A percentile compares a stretch with the other conserved stretches of the same genome.
Conservation (phyloP, 768 basidiomycete genomes). For the Tylopilus plumbeoviolaceoides region DNA sequence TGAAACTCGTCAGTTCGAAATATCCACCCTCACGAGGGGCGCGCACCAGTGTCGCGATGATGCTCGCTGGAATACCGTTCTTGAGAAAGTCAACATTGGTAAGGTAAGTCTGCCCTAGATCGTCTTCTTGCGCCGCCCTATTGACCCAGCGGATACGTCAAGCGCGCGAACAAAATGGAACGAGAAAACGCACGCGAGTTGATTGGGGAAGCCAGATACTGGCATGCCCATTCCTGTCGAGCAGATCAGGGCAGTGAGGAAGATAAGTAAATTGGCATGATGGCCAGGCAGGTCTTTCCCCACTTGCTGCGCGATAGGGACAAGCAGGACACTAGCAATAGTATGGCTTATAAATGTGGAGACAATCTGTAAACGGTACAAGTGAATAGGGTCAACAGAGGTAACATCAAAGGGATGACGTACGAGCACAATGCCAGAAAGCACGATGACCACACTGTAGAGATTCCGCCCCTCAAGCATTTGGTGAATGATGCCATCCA, state of each 20-base stretch:
- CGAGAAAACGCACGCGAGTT: conserved; percentile 70
- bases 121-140: conserved; percentile 91
- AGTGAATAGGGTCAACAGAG: neutral
- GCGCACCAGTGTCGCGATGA: conserved; percentile 75
- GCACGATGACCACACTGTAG: conserved; percentile 67
- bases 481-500: conserved; percentile 59
- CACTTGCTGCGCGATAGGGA: conserved; percentile 91
- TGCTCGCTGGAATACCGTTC: conserved; percentile 91
- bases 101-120: conserved; percentile 86
- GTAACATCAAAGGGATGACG: conserved; percentile 18
- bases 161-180: neutral
- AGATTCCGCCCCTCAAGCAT: conserved; percentile 59
- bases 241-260: conserved; percentile 89
- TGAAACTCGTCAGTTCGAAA: neutral
- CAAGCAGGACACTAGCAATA: conserved; percentile 93
- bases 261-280: conserved; percentile 81
- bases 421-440: conserved; percentile 69
- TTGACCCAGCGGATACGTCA: neutral
- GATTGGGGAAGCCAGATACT: conserved; percentile 98
- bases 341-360: conserved; percentile 98
- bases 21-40: too few relatives aligned
- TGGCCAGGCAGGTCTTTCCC: conserved; percentile 68
- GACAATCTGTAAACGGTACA: conserved; percentile 48
- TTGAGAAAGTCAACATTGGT: conserved; percentile 85
- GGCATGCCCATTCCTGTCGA: conserved; percentile 98